These are phyloP conservation scores for Phlebiopsis flavidoalba DNA, from an alignment of 768 basidiomycete species.

Conservation along the genomic window DNA sequence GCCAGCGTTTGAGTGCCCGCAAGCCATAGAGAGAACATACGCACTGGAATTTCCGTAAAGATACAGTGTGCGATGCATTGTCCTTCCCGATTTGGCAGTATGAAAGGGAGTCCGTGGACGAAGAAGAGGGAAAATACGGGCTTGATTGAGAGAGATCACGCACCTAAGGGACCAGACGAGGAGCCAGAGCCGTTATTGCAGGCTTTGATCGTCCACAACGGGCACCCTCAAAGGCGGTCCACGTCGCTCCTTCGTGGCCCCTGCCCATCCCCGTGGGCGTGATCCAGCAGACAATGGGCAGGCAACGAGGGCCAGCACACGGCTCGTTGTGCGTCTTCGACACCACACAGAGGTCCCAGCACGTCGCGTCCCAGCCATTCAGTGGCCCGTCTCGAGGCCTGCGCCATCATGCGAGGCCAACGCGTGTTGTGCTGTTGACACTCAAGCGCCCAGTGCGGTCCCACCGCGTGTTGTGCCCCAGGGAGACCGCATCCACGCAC, in stretches of 20 bases:
- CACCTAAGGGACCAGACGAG: slow-evolving; percentile 5
- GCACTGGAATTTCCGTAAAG: slow-evolving; percentile 22
- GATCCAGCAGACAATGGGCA: slow-evolving; percentile 14
- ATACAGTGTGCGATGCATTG: slow-evolving; percentile 15
- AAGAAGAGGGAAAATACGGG: slow-evolving; percentile 9
- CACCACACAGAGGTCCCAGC: neutral
- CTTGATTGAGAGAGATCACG: slow-evolving; percentile 3
- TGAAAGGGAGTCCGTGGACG: slow-evolving; percentile 16
- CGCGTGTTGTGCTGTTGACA: slow-evolving; percentile 1
- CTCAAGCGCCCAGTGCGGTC: neutral
- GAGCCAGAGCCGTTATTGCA: neutral
- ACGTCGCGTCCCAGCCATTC: slow-evolving; percentile 4
- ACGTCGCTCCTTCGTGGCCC: neutral
- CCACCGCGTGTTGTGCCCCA: neutral
- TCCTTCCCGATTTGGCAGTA: slow-evolving; percentile 21
- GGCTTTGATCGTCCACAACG: neutral
- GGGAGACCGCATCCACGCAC: no score
- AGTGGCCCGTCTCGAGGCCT: neutral
- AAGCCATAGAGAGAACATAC: slow-evolving; percentile 24
- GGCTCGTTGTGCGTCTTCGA: slow-evolving; percentile 2
- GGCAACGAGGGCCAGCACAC: slow-evolving; percentile 12
- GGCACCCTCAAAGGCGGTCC: neutral
- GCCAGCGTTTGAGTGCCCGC: slow-evolving; percentile 13
- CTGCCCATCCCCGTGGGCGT: slow-evolving; percentile 1
- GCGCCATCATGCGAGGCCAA: slow-evolving; percentile 5